Conservation (phyloP, 352 stramenopile genomes). For the Phytophthora fragariae region DNA sequence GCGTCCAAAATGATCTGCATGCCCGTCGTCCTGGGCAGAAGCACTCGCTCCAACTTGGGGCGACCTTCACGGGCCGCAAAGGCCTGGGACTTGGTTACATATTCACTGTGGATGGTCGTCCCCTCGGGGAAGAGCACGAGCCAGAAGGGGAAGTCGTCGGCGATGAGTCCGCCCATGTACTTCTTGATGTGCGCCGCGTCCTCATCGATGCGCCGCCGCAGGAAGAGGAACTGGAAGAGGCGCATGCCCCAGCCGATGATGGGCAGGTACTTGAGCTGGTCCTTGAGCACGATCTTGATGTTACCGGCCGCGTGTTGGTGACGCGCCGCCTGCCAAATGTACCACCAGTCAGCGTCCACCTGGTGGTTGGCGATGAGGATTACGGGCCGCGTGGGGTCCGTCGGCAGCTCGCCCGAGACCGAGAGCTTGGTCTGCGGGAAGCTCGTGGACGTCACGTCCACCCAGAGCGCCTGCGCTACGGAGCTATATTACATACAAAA, state of each 20-base stretch:
- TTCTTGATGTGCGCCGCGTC: slow-evolving; percentile 74
- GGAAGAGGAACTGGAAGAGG: slow-evolving; percentile 92
- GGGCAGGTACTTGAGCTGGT: slow-evolving; percentile 90
- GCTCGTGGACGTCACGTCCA: slow-evolving; percentile 88
- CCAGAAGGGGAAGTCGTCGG: slow-evolving; percentile 89
- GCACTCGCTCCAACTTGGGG: slow-evolving; percentile 91
- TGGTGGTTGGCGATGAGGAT: slow-evolving; percentile 94
- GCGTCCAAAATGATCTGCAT: slow-evolving; percentile 94
- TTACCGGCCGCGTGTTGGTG: slow-evolving; percentile 69
- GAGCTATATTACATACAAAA: slow-evolving; percentile 36
- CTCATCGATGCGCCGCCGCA: slow-evolving; percentile 84
- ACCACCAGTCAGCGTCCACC: slow-evolving; percentile 94
- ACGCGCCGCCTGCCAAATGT: slow-evolving; percentile 89
- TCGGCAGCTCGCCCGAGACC: slow-evolving; percentile 85
- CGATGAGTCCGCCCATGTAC: slow-evolving; percentile 83
- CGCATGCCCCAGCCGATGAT: slow-evolving; percentile 92
- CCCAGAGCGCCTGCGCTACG: slow-evolving; percentile 77
- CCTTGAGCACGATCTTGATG: slow-evolving; percentile 94
- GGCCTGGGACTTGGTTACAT: slow-evolving; percentile 88
- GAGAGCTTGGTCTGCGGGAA: slow-evolving; percentile 87
- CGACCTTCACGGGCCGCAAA: slow-evolving; percentile 79
- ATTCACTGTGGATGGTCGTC: slow-evolving; percentile 91
- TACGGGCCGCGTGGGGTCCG: slow-evolving; percentile 70
- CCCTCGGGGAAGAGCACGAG: slow-evolving; percentile 92
- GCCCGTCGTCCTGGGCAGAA: slow-evolving; percentile 93